Base-by-base conservation (phyloP, 805 yeast genomes). In the Schizosaccharomyces osmophilus region DNA sequence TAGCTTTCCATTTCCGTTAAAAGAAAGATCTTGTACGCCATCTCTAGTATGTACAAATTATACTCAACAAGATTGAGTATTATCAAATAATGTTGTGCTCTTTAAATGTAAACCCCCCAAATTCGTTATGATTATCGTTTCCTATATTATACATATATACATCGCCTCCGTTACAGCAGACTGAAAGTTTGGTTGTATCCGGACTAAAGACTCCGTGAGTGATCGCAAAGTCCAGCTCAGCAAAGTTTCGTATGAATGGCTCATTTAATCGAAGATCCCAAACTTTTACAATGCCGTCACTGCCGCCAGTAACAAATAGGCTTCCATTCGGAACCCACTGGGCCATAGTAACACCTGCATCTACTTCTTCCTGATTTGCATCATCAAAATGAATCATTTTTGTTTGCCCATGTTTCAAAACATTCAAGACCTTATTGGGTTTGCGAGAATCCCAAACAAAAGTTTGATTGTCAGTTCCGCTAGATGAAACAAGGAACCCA, bases 381-480 rank as follows among this genome's bases (percentile, higher is more conserved):
- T 17, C 26, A 19, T 45, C 61, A 22, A 43, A 45, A 43, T 42
- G 51, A 22, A 29, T 42, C 61, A 59, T 24, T 31, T 42, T 31
- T 22, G 61, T 43, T 24, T 42, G 19, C 6, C 54, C 61, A 32
- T 59, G 61, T 29, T 42, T 59, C 9, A 59, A 54, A 24, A 43
- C 31, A 29, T 43, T 43, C 24, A 59, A 29, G 4, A 29, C 15
- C 11, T 59, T 31, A 26, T 59, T 32, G 4, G 59, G 61, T 9
- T 24, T 41, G 1, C 61, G 61, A 19, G 26, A 19, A 43, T 59
- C 61, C 41, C 39, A 59, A 19, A 59, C 61, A 41, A 22, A 59
- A 19, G 61, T 59, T 13, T 42, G 39, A 32, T 43, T 43, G 24
- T 59, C 61, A 4, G 61, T 59, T n/a, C 61, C 48, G 29, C 61